phyloP scores from a whole-genome alignment of 345 rosid species.

The Cochlearia excelsa region DNA sequence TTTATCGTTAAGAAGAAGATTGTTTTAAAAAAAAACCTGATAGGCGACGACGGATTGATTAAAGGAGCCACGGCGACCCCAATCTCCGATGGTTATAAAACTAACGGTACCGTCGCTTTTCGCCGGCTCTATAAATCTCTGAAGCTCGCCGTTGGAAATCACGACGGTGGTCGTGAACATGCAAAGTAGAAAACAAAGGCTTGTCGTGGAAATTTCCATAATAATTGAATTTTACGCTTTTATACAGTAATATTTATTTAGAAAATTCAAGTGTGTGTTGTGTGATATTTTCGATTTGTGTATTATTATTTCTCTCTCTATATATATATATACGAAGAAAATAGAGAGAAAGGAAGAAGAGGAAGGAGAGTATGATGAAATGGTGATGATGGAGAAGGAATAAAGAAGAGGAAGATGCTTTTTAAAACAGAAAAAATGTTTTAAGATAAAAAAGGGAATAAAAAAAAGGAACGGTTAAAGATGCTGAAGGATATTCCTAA shows the following conservation, averaged over 20 bases:
- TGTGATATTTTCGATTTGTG: background rate
- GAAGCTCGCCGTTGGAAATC: conserved; percentile 43
- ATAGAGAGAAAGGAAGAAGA: conserved; percentile 11
- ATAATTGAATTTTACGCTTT: background rate
- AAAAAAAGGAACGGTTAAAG: conserved; percentile 34
- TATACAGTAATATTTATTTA: too few relatives aligned
- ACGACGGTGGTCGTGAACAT: conserved; percentile 18
- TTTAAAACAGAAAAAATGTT: conserved; percentile 25
- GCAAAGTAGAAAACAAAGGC: conserved; percentile 17
- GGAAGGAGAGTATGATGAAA: background rate
- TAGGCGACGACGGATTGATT: conserved; percentile 67
- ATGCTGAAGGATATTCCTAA: conserved; percentile 38
- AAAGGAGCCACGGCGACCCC: conserved; percentile 73
- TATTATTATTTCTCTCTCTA: conserved; percentile 17
- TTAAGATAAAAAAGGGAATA: background rate
- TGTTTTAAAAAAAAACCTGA: conserved; percentile 41
- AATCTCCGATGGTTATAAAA: conserved; percentile 73
- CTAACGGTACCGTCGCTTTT: conserved; percentile 53
- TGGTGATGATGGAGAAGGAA: conserved; percentile 16
- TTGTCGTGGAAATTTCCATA: conserved; percentile 18
- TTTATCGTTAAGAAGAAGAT: too few relatives aligned
- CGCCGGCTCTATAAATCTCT: conserved; percentile 47
- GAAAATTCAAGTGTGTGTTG: too few relatives aligned
- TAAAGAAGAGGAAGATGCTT: conserved; percentile 33
- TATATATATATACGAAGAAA: background rate